These are phyloP conservation scores for Akanthomyces muscarius DNA, from an alignment of 2,329 filamentous ascomycete species.

Conservation along the genomic window DNA sequence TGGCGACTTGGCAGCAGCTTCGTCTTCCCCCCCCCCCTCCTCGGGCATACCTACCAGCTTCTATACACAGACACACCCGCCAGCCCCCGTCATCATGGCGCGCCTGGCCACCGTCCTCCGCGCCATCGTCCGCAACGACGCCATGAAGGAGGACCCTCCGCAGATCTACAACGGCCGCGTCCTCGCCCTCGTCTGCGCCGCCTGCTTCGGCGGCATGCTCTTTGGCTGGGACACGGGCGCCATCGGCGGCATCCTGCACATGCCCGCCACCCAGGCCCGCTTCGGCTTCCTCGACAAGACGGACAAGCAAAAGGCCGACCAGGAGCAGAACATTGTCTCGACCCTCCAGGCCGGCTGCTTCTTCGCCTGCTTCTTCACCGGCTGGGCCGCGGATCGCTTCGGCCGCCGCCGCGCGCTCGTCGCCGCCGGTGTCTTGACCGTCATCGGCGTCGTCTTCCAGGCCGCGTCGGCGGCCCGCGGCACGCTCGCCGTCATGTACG, in stretches of 20 bases:
- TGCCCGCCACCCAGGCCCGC: conserved; percentile 51
- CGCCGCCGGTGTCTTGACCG: conserved; percentile 51
- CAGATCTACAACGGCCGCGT: conserved; percentile 70
- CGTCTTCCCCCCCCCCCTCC: too few species aligned
- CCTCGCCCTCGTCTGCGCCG: conserved; percentile 57
- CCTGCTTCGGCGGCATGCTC: conserved; percentile 63
- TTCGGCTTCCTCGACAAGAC: conserved; percentile 32
- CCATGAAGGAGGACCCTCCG: conserved; percentile 63
- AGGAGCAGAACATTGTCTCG: conserved; percentile 66
- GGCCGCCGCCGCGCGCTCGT: conserved; percentile 56
- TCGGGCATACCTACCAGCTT: too few species aligned
- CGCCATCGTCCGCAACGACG: conserved; percentile 62
- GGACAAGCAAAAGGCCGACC: conserved; percentile 40
- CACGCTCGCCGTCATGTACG: conserved; percentile 58
- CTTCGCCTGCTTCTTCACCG: conserved; percentile 55
- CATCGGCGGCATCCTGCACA: conserved; percentile 62
- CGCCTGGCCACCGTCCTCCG: conserved; percentile 44
- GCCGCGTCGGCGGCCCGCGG: conserved; percentile 51
- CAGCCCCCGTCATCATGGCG: conserved; percentile 32
- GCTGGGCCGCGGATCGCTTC: conserved; percentile 49
- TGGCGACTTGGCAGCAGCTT: neutral
- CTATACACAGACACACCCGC: too few species aligned
- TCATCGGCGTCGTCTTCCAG: conserved; percentile 62
- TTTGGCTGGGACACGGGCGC: conserved; percentile 56
- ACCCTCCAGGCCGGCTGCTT: conserved; percentile 67